Evolutionary conservation across 495 filamentous ascomycete species (phyloP).

Genomic region (Penicillium psychrofluorescens): DNA sequence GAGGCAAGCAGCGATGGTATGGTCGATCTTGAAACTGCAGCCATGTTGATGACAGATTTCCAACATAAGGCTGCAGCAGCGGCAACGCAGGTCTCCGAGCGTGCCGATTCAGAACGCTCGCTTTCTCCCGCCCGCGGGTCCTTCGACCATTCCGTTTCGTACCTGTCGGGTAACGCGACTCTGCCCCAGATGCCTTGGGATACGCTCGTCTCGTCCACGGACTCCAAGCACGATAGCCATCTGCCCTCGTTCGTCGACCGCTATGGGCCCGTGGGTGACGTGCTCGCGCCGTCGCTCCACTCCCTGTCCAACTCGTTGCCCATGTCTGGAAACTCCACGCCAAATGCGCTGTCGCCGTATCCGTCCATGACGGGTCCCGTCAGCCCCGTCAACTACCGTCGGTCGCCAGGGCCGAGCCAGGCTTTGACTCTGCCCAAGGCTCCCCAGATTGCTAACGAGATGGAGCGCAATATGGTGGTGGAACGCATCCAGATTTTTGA

Average conservation of each 20-base stretch:
- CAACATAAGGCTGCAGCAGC: constrained; percentile 92
- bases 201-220: constrained; percentile 60
- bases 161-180: constrained; percentile 67
- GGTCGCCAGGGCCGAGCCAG: constrained; percentile 58
- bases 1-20: constrained; percentile 91
- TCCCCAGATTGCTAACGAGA: constrained; percentile 61
- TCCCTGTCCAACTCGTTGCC: constrained; percentile 63
- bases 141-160: constrained; percentile 46
- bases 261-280: constrained; percentile 49
- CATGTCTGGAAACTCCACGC: constrained; percentile 64
- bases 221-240: constrained; percentile 34
- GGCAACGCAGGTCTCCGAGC: constrained; percentile 69
- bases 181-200: constrained; percentile 90
- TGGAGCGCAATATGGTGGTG: constrained; percentile 73
- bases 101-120: constrained; percentile 44
- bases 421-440: constrained; percentile 58
- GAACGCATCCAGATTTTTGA: constrained; percentile 80
- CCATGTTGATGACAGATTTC: constrained; percentile 98
- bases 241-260: constrained; percentile 63
- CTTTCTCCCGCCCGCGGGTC: constrained; percentile 64
- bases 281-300: constrained; percentile 4
- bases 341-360: constrained; percentile 74
- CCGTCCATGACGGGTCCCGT: constrained; percentile 67
- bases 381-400: constrained; percentile 61
- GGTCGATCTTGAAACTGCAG: constrained; percentile 95